Percentiles rank a stretch among this genome's conserved stretches.
phyloP scores from a whole-genome alignment of 352 stramenopile genomes.

The Aphanomyces cochlioides region DNA sequence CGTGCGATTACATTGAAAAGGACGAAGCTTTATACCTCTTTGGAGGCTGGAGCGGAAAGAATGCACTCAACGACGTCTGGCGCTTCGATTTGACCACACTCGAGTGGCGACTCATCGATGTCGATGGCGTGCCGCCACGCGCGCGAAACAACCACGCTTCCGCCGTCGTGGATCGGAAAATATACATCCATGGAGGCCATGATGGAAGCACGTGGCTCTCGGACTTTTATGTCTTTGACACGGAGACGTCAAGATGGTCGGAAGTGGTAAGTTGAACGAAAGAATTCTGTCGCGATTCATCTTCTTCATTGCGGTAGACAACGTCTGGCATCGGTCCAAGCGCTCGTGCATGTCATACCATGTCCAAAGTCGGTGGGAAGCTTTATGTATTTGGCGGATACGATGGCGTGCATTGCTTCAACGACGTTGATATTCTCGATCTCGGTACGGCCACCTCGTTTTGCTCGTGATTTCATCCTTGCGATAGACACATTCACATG shows the following conservation, averaged over 20 bases:
- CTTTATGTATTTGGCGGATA: conserved; percentile 32
- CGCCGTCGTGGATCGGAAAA: conserved; percentile 29
- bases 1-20: conserved; percentile 30
- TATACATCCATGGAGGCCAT: conserved; percentile 45
- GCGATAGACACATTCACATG: conserved; percentile 26
- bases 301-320: background rate
- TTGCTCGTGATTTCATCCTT: background rate
- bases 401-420: conserved; percentile 30
- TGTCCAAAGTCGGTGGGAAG: conserved; percentile 30
- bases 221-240: conserved; percentile 33
- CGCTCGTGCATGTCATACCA: conserved; percentile 30
- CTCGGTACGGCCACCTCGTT: conserved; percentile 7
- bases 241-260: conserved; percentile 20
- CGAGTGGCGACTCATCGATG: conserved; percentile 64
- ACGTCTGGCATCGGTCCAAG: conserved; percentile 25
- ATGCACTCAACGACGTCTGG: conserved; percentile 74
- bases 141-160: conserved; percentile 61
- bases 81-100: conserved; percentile 58
- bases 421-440: conserved; percentile 32
- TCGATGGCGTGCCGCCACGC: conserved; percentile 52
- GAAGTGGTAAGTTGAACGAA: conserved; percentile 16
- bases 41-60: conserved; percentile 79
- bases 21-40: conserved; percentile 46
- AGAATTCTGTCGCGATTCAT: background rate
- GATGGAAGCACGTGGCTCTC: conserved; percentile 31